These are phyloP conservation scores for Helotiales sp. DNA, from an alignment of 2,329 filamentous ascomycete genomes.

Conservation along the genomic window DNA sequence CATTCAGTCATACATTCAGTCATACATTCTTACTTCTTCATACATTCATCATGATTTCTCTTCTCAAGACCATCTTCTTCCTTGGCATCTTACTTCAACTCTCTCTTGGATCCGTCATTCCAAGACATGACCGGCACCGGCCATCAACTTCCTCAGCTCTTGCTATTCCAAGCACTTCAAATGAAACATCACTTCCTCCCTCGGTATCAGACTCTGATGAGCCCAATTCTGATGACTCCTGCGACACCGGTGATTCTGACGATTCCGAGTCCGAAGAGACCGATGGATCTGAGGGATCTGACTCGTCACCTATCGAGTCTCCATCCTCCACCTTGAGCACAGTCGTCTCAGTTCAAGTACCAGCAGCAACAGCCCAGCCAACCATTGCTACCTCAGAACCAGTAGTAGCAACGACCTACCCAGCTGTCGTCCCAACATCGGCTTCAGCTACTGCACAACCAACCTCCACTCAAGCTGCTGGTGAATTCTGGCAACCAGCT, in stretches of 20 bases:
- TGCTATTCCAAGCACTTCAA: neutral
- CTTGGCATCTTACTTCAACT: conserved; percentile 16
- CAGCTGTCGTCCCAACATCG: neutral
- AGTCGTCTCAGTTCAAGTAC: neutral
- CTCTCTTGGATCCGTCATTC: conserved; percentile 18
- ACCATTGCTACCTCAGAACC: neutral
- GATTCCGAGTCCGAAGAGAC: conserved; percentile 4
- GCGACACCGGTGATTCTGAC: neutral
- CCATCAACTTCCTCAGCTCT: neutral
- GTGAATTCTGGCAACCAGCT: conserved; percentile 24
- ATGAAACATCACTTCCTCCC: neutral
- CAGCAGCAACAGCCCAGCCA: neutral
- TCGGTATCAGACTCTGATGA: neutral
- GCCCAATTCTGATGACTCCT: neutral
- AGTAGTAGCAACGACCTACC: neutral
- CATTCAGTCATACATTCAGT: no score
- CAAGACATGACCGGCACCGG: conserved; percentile 1
- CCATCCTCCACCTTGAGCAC: neutral
- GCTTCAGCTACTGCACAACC: neutral
- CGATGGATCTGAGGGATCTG: neutral
- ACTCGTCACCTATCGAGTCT: neutral
- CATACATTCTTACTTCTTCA: conserved; percentile 14
- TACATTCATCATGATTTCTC: conserved; percentile 21
- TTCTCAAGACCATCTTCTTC: conserved; percentile 18
- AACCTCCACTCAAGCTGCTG: conserved; percentile 2